A percentile compares a stretch with the other conserved stretches of the same genome.
Conservation (phyloP, 2,329 filamentous ascomycete genomes). For the Ceratocystis papillata region DNA sequence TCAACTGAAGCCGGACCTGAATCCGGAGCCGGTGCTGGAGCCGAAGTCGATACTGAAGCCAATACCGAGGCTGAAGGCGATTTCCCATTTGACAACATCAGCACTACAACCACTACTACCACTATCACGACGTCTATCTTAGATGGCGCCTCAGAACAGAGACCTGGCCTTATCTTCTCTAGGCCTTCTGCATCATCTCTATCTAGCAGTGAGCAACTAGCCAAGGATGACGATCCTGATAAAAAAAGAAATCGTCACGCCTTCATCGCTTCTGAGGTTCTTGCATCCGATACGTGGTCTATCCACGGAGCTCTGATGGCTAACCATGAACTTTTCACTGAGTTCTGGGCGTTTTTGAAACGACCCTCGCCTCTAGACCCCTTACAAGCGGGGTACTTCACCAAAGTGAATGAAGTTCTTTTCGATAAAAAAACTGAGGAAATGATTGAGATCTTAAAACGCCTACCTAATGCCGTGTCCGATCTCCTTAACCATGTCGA, state of each 20-base stretch:
- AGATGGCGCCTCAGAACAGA: conserved; percentile 27
- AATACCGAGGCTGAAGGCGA: conserved; percentile 34
- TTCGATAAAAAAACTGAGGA: conserved; percentile 97
- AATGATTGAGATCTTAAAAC: conserved; percentile 85
- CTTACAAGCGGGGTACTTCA: conserved; percentile 93
- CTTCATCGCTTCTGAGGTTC: conserved; percentile 82
- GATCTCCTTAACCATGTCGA: conserved; percentile 89
- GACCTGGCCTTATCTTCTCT: conserved; percentile 35
- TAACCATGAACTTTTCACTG: conserved; percentile 62
- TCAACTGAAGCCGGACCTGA: not conserved
- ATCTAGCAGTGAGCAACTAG: conserved; percentile 38
- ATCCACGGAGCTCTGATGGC: conserved; percentile 88
- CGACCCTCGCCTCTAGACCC: conserved; percentile 78
- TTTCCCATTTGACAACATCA: conserved; percentile 25
- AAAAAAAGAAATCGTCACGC: conserved; percentile 90
- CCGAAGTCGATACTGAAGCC: not conserved
- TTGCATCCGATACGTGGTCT: conserved; percentile 94
- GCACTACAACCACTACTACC: not conserved
- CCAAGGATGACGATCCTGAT: conserved; percentile 64
- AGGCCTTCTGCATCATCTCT: conserved; percentile 45
- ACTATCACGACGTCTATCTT: not conserved
- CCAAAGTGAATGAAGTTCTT: conserved; percentile 95
- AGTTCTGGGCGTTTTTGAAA: conserved; percentile 86
- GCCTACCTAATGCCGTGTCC: conserved; percentile 66
- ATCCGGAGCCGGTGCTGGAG: conserved; percentile 31